Percentiles rank a stretch among this genome's conserved stretches.
phyloP scores from a whole-genome alignment of 176 grass and related monocot species.

The Musa itinerans region DNA sequence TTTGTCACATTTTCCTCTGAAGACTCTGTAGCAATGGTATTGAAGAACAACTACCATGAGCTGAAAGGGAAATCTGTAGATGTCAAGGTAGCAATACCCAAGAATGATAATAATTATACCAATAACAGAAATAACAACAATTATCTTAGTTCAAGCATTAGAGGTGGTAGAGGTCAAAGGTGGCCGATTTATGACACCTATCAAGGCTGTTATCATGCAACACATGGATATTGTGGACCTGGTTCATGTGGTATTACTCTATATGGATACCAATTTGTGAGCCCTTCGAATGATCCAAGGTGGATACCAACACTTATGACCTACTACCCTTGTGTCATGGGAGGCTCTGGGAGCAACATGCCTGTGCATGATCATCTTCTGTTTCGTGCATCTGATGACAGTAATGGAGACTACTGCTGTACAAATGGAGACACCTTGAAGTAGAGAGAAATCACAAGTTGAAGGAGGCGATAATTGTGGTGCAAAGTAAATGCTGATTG shows the following conservation, averaged over 20 bases:
- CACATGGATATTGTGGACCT: neutral
- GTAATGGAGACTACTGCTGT: neutral
- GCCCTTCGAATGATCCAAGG: neutral
- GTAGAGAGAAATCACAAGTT: too few species aligned
- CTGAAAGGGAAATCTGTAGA: constrained; percentile 42
- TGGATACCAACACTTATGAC: neutral
- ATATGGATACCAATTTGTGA: neutral
- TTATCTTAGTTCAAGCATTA: constrained; percentile 12
- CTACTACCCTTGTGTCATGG: neutral
- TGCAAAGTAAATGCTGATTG: too few species aligned
- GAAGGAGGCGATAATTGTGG: too few species aligned
- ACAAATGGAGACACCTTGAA: neutral
- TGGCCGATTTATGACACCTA: constrained; percentile 16
- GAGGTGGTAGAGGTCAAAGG: neutral
- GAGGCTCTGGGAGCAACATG: constrained; percentile 4
- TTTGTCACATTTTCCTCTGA: constrained; percentile 51
- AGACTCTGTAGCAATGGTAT: constrained; percentile 26
- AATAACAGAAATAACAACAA: constrained; percentile 5
- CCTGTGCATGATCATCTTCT: neutral
- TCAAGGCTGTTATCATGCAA: constrained; percentile 2
- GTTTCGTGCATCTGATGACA: neutral
- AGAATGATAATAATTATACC: constrained; percentile 14
- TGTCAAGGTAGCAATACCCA: constrained; percentile 34
- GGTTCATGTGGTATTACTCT: too few species aligned
- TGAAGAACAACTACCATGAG: constrained; percentile 33